These are phyloP conservation scores for Croton laevigatus DNA, from an alignment of 441 rosid genomes.

Conservation along the genomic window DNA sequence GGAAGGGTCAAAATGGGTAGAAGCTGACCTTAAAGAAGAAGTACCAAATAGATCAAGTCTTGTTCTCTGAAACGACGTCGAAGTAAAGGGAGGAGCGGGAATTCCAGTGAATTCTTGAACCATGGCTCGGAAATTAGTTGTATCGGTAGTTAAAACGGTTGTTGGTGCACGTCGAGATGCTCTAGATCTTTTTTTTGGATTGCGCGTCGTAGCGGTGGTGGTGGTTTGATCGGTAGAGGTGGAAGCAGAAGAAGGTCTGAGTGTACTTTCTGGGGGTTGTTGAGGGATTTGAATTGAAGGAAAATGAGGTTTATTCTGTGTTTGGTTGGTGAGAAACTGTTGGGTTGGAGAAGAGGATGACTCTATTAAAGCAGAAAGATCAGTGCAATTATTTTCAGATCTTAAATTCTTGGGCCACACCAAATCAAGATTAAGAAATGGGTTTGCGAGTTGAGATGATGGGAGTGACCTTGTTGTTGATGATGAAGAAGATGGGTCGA, in stretches of 20 bases:
- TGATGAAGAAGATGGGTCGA: constrained; percentile 35
- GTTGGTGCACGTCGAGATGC: constrained; percentile 88
- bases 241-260: constrained; percentile 9
- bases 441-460: constrained; percentile 22
- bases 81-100: constrained; percentile 68
- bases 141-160: constrained; percentile 77
- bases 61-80: constrained; percentile 43
- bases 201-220: constrained; percentile 30
- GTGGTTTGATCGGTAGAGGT: constrained; percentile 25
- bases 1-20: constrained; percentile 30
- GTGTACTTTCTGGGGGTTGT: constrained; percentile 15
- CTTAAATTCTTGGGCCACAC: constrained; percentile 32
- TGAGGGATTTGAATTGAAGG: constrained; percentile 25
- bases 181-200: constrained; percentile 77
- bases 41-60: constrained; percentile 63
- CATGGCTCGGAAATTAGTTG: constrained; percentile 82
- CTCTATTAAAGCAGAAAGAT: constrained; percentile 34
- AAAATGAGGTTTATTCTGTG: constrained; percentile 19
- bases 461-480: constrained; percentile 11
- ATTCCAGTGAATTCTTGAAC: constrained; percentile 93
- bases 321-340: constrained; percentile 25
- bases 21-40: constrained; percentile 31
- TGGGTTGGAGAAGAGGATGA: constrained; percentile 33
- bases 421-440: constrained; percentile 39
- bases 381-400: constrained; percentile 46